Conservation (phyloP, 148 eudicot genomes). For the Arbutus unedo region DNA sequence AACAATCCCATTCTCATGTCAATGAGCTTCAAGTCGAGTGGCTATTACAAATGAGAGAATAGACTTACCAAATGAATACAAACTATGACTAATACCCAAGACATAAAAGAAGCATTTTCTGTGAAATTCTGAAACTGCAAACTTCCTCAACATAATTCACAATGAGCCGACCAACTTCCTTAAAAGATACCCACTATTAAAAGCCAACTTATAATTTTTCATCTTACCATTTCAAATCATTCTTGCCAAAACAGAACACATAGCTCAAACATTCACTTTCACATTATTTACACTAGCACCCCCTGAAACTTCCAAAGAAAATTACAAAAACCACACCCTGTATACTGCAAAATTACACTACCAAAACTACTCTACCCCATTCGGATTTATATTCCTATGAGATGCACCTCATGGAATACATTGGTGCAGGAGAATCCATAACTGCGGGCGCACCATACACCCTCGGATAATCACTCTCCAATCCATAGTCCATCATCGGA, state of each 20-base stretch:
- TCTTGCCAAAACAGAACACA: neutral
- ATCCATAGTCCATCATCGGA: slow-evolving; percentile 68
- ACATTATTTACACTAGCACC: neutral
- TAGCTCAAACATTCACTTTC: neutral
- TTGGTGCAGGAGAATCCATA: slow-evolving; percentile 35
- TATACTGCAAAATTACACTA: neutral
- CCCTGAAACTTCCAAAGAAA: neutral
- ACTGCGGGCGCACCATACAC: slow-evolving; percentile 39
- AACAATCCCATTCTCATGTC: neutral
- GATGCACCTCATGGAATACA: slow-evolving; percentile 59
- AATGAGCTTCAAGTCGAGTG: neutral
- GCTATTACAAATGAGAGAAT: too few species aligned
- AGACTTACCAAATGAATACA: too few species aligned
- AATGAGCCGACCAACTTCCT: too few species aligned
- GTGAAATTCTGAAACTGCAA: too few species aligned
- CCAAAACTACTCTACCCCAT: neutral
- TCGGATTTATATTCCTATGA: slow-evolving; percentile 24
- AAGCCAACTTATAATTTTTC: too few species aligned
- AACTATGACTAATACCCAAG: too few species aligned
- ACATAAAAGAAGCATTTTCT: too few species aligned
- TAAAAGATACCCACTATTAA: too few species aligned
- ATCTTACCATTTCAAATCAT: neutral
- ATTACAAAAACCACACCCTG: neutral
- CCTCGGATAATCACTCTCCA: slow-evolving; percentile 74
- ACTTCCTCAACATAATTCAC: too few species aligned